Conservation (phyloP, 2,329 filamentous ascomycete genomes). For the Stachybotrys echinatus region DNA sequence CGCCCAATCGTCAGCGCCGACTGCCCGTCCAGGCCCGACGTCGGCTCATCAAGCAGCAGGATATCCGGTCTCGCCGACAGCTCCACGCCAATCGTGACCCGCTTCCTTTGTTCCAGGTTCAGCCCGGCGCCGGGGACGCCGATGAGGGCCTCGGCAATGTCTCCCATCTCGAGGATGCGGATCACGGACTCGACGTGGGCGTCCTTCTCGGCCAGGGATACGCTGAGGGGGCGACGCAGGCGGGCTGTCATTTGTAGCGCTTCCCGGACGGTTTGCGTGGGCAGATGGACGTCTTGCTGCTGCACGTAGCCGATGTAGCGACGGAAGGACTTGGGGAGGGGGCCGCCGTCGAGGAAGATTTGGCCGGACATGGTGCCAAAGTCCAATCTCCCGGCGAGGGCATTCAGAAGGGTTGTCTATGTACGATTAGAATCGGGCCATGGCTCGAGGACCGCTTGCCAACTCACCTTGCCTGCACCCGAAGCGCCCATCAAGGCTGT, state of each 20-base stretch:
- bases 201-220: slow-evolving; percentile 63
- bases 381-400: background rate
- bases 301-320: slow-evolving; percentile 80
- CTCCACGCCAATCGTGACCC: slow-evolving; percentile 65
- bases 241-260: slow-evolving; percentile 71
- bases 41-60: slow-evolving; percentile 64
- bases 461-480: background rate
- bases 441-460: no score
- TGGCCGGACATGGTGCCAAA: slow-evolving; percentile 74
- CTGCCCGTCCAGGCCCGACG: slow-evolving; percentile 33
- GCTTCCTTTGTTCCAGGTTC: slow-evolving; percentile 49
- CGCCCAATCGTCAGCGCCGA: slow-evolving; percentile 27
- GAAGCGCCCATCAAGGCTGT: slow-evolving; percentile 1
- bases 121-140: slow-evolving; percentile 43
- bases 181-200: slow-evolving; percentile 67
- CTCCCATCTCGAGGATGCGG: slow-evolving; percentile 72
- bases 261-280: slow-evolving; percentile 73
- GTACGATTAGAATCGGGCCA: no score
- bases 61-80: slow-evolving; percentile 61
- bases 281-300: slow-evolving; percentile 76
- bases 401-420: background rate
- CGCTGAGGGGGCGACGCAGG: slow-evolving; percentile 60
- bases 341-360: slow-evolving; percentile 56
- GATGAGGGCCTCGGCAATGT: slow-evolving; percentile 75
- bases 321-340: slow-evolving; percentile 70